Percentiles rank a stretch among this genome's conserved stretches.
Evolutionary conservation across 805 yeast species (phyloP).

Genomic region (Saccharomycopsis capsularis): DNA sequence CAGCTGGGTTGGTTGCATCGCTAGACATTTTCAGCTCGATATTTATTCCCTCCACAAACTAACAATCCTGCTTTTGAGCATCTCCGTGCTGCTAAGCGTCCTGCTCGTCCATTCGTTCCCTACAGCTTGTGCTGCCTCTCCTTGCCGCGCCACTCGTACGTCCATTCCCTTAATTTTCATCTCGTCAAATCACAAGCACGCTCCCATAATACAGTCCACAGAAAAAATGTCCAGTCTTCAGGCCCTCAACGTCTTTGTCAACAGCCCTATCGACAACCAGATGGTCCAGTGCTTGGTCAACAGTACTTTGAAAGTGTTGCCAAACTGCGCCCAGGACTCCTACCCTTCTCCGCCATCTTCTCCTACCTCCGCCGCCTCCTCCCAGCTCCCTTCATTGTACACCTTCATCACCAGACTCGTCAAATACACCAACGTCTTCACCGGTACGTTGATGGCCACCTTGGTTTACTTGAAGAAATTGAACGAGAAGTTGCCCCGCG

Average conservation of each 20-base stretch:
- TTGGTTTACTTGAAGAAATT: constrained; percentile 76
- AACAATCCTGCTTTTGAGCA: too few species aligned
- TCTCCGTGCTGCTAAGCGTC: too few species aligned
- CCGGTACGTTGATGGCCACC: constrained; percentile 91
- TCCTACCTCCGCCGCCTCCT: constrained; percentile 24
- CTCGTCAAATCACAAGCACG: too few species aligned
- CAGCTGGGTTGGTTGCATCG: too few species aligned
- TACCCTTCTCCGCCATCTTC: constrained; percentile 36
- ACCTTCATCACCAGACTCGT: constrained; percentile 69
- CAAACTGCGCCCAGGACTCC: constrained; percentile 8
- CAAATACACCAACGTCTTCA: constrained; percentile 81
- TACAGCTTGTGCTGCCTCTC: too few species aligned
- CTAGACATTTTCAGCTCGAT: too few species aligned
- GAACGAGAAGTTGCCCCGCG: constrained; percentile 71
- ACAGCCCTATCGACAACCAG: constrained; percentile 18
- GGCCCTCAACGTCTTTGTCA: constrained; percentile 19
- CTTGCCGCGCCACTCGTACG: too few species aligned
- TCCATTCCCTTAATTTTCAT: too few species aligned
- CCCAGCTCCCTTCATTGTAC: constrained; percentile 38
- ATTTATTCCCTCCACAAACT: too few species aligned
- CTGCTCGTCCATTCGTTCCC: too few species aligned
- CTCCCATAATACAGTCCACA: too few species aligned
- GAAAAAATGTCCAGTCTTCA: constrained; percentile 20
- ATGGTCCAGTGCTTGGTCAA: constrained; percentile 21
- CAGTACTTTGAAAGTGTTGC: constrained; percentile 19